Conservation (phyloP, 495 filamentous ascomycete species). For the Xylaria intraflava region DNA sequence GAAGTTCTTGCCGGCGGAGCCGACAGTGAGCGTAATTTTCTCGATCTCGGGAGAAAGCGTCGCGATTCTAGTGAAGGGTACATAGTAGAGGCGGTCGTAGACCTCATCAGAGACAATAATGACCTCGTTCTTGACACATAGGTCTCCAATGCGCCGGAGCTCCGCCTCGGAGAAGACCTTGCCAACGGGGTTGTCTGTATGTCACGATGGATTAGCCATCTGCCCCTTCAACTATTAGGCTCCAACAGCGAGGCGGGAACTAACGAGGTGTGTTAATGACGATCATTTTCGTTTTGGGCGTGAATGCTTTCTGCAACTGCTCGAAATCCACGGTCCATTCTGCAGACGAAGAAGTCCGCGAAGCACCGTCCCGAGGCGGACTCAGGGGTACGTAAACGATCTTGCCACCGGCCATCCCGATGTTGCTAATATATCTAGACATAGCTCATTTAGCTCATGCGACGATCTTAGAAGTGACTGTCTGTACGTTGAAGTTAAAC, state of each 20-base stretch:
- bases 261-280: constrained; percentile 65
- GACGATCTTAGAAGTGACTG: background rate
- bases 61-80: constrained; percentile 85
- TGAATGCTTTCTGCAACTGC: constrained; percentile 79
- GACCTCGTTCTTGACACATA: constrained; percentile 91
- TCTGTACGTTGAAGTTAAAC: constrained; percentile 15
- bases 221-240: background rate
- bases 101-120: constrained; percentile 95
- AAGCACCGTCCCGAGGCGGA: constrained; percentile 77
- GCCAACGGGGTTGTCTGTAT: constrained; percentile 82
- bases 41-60: constrained; percentile 84
- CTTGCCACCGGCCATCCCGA: constrained; percentile 92
- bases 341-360: constrained; percentile 68
- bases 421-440: constrained; percentile 82
- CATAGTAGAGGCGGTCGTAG: constrained; percentile 92
- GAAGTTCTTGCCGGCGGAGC: constrained; percentile 95
- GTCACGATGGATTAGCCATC: constrained; percentile 12
- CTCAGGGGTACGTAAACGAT: constrained; percentile 91
- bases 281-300: constrained; percentile 85
- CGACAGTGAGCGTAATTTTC: constrained; percentile 82
- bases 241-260: background rate
- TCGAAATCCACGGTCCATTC: constrained; percentile 86
- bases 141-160: constrained; percentile 74
- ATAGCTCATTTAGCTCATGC: background rate
- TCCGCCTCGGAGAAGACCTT: constrained; percentile 86